Conservation (phyloP, 2,329 filamentous ascomycete species). For the Chaetomiaceae sp. region DNA sequence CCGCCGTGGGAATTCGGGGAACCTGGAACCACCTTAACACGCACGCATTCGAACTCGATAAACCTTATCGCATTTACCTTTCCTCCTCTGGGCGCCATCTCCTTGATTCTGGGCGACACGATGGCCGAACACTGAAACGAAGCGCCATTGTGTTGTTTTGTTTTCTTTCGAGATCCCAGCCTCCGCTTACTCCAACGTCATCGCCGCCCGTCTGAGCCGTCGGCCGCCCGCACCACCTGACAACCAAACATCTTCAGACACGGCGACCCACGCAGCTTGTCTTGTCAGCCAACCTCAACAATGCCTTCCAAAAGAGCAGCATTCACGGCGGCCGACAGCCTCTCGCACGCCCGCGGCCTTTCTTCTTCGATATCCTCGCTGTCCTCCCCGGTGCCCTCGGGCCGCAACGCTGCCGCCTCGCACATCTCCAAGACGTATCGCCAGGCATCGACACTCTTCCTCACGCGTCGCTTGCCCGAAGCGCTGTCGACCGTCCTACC, state of each 20-base stretch:
- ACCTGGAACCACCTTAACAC: too few species aligned
- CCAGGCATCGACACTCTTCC: constrained; percentile 87
- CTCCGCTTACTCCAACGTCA: too few species aligned
- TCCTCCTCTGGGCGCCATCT: neutral
- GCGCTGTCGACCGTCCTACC: constrained; percentile 80
- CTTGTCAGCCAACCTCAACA: neutral
- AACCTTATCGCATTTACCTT: constrained; percentile 7
- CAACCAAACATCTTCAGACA: neutral
- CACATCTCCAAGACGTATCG: constrained; percentile 90
- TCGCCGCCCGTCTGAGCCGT: too few species aligned
- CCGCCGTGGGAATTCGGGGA: neutral
- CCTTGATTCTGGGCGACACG: constrained; percentile 3
- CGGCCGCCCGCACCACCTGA: neutral
- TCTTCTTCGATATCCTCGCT: constrained; percentile 54
- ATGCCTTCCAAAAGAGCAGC: constrained; percentile 9
- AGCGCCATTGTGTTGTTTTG: constrained; percentile 2
- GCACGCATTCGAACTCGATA: too few species aligned
- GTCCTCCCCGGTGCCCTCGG: constrained; percentile 60
- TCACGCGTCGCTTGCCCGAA: constrained; percentile 89
- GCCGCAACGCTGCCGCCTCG: constrained; percentile 57
- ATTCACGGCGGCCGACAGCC: constrained; percentile 33
- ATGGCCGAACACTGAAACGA: constrained; percentile 10
- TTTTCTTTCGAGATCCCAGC: neutral
- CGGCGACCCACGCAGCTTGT: constrained; percentile 1
- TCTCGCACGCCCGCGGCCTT: constrained; percentile 47